A percentile compares a stretch with the other conserved stretches of the same genome.
Conservation (phyloP, 2,329 filamentous ascomycete genomes). For the Claviceps digitariae region DNA sequence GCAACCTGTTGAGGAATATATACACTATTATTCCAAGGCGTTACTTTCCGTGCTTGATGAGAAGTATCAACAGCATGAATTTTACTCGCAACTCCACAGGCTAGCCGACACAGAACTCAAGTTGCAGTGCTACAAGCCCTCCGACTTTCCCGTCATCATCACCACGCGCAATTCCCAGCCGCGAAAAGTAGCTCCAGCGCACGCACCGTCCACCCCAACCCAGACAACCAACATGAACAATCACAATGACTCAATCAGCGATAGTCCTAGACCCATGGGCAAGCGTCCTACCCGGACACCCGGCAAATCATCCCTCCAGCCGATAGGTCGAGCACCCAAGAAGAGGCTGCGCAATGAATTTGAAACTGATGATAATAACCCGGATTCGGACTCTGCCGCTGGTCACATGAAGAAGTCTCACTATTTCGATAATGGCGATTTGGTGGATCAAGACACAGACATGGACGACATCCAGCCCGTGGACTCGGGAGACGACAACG, state of each 20-base stretch:
- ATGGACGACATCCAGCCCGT: slow-evolving; percentile 18
- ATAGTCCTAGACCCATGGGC: slow-evolving; percentile 14
- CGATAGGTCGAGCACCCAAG: slow-evolving; percentile 21
- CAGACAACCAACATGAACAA: slow-evolving; percentile 2
- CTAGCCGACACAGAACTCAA: slow-evolving; percentile 14
- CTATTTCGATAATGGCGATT: slow-evolving; percentile 14
- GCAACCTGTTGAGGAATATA: slow-evolving; percentile 27
- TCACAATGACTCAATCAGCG: slow-evolving; percentile 12
- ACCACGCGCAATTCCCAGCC: slow-evolving; percentile 11
- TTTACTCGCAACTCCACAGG: slow-evolving; percentile 22
- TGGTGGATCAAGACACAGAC: slow-evolving; percentile 13
- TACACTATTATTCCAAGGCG: slow-evolving; percentile 29
- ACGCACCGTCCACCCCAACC: slow-evolving; percentile 1
- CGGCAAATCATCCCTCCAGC: slow-evolving; percentile 6
- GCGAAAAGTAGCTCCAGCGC: background rate
- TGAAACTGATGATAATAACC: slow-evolving; percentile 21
- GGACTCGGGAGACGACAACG: slow-evolving; percentile 6
- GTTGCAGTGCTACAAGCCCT: slow-evolving; percentile 14
- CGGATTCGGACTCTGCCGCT: slow-evolving; percentile 20
- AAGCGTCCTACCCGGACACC: slow-evolving; percentile 14
- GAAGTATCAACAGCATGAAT: slow-evolving; percentile 19
- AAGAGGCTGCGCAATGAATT: slow-evolving; percentile 29
- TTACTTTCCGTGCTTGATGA: slow-evolving; percentile 23
- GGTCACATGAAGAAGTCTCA: slow-evolving; percentile 19
- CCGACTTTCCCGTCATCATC: slow-evolving; percentile 17